Percentiles rank a stretch among this genome's conserved stretches.
These are phyloP conservation scores for Acer campestre DNA, from an alignment of 345 rosid genomes.

Conservation along the genomic window DNA sequence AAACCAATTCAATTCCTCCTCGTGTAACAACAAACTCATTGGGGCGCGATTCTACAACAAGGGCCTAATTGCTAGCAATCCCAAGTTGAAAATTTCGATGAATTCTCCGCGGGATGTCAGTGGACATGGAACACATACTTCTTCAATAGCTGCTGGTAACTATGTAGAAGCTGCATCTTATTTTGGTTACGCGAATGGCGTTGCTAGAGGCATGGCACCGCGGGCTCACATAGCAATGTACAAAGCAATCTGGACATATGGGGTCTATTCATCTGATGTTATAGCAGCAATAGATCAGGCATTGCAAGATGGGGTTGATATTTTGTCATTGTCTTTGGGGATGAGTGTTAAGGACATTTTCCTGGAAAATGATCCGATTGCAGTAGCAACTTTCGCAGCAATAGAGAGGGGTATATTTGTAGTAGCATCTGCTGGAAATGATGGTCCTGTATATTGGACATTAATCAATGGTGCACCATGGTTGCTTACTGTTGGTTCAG, in stretches of 20 bases:
- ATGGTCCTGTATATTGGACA: conserved; percentile 31
- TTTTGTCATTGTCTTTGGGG: conserved; percentile 44
- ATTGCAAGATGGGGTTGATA: conserved; percentile 46
- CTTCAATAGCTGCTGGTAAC: conserved; percentile 54
- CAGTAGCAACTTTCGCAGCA: conserved; percentile 49
- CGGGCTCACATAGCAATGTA: conserved; percentile 42
- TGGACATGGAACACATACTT: conserved; percentile 56
- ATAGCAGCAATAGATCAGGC: conserved; percentile 59
- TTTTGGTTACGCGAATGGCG: conserved; percentile 45
- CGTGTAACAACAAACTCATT: conserved; percentile 49
- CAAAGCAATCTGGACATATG: conserved; percentile 40
- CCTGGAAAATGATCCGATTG: conserved; percentile 37
- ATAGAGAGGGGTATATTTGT: conserved; percentile 39
- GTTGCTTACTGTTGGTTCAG: conserved; percentile 42
- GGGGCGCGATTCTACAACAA: conserved; percentile 44
- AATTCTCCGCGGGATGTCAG: conserved; percentile 35
- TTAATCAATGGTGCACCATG: conserved; percentile 49
- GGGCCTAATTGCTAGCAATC: conserved; percentile 41
- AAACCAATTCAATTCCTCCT: conserved; percentile 28
- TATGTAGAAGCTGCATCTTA: conserved; percentile 39
- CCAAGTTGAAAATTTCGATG: conserved; percentile 23
- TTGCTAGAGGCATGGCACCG: conserved; percentile 45
- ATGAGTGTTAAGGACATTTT: background rate
- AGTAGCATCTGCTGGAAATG: conserved; percentile 53
- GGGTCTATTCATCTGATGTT: conserved; percentile 40